A percentile compares a stretch with the other conserved stretches of the same genome.
phyloP scores from a whole-genome alignment of 176 grass and related monocot genomes.

The Paspalum vaginatum region DNA sequence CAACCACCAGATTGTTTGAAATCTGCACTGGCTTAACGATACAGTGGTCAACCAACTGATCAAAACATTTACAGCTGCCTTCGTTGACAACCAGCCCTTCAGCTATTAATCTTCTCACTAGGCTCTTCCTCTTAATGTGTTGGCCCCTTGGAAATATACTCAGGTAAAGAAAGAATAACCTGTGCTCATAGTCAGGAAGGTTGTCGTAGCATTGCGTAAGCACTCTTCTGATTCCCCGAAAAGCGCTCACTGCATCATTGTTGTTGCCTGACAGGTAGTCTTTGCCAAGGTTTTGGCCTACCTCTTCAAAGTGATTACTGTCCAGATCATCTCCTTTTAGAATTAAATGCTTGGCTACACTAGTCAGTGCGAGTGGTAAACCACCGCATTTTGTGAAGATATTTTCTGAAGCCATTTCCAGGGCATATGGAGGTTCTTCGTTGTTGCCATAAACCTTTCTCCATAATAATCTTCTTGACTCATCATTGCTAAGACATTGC shows the following conservation, averaged over 20 bases:
- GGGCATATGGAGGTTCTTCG: background rate
- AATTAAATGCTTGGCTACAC: conserved; percentile 32
- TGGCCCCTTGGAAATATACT: background rate
- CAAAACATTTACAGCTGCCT: background rate
- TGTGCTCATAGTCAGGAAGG: conserved; percentile 11
- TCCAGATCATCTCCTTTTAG: background rate
- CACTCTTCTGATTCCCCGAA: background rate
- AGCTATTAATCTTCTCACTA: background rate
- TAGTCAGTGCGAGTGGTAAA: conserved; percentile 24
- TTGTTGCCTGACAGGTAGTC: background rate
- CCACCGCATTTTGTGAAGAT: conserved; percentile 32
- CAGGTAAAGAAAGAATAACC: conserved; percentile 13
- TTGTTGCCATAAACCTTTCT: conserved; percentile 8
- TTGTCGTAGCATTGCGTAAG: background rate
- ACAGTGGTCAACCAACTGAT: background rate
- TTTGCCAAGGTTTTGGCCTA: background rate
- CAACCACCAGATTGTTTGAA: background rate
- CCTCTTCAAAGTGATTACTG: background rate
- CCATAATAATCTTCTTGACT: conserved; percentile 22
- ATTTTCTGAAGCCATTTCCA: background rate
- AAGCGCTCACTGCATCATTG: background rate
- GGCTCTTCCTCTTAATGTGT: background rate
- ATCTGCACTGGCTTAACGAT: background rate
- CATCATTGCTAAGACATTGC: background rate
- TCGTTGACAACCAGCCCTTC: background rate